A percentile compares a stretch with the other conserved stretches of the same genome.
These are phyloP conservation scores for Hura crepitans DNA, from an alignment of 441 rosid genomes.

Conservation along the genomic window DNA sequence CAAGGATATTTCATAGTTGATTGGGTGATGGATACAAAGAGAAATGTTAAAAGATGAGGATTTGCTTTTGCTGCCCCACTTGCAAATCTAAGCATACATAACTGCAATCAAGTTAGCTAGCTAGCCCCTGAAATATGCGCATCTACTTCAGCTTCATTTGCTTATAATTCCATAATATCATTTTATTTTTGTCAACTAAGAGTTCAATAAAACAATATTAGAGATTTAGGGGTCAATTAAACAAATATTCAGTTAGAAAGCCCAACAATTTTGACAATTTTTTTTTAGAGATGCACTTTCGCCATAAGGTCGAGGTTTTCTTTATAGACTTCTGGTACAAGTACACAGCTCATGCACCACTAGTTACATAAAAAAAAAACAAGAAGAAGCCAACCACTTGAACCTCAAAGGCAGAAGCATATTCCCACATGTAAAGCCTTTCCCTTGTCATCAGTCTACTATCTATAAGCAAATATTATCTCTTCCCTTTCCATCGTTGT, in stretches of 20 bases:
- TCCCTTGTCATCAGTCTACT: neutral
- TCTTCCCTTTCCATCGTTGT: neutral
- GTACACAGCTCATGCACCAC: neutral
- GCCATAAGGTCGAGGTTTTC: no score
- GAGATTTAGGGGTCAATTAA: no score
- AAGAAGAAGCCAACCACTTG: neutral
- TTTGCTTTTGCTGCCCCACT: neutral
- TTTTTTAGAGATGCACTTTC: no score
- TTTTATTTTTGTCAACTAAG: no score
- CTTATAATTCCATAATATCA: no score
- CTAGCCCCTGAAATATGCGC: no score
- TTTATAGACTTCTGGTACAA: neutral
- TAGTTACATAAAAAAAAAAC: slow-evolving; percentile 1
- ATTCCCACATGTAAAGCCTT: neutral
- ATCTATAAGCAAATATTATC: neutral
- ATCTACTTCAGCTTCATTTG: no score
- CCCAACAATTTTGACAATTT: no score
- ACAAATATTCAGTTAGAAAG: no score
- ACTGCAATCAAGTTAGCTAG: neutral
- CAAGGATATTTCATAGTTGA: neutral
- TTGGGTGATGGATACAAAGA: neutral
- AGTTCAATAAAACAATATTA: no score
- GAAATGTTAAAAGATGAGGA: neutral
- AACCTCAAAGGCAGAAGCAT: neutral
- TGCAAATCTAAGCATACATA: neutral